Base-by-base conservation (phyloP, 1,139 yeast genomes). In the Lodderomyces oxycetoniae region DNA sequence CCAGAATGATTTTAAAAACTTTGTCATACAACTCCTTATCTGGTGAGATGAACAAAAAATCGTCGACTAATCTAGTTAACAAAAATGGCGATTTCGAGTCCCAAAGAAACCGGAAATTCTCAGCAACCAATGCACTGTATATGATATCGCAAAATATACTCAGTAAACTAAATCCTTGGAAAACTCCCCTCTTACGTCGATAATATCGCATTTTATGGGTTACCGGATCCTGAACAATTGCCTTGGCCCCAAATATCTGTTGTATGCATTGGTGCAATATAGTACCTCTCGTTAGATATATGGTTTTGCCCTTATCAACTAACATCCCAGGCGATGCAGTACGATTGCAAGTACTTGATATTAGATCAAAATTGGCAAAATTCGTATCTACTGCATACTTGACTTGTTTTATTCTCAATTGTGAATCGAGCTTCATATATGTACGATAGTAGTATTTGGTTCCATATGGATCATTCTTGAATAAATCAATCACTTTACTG, bases 141-240 rank as follows among this genome's bases (percentile, higher is more conserved):
- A 85, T 75, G 4, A 88, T 49, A 45, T 88, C 86, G 45, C 95
- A 88, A 25, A 91, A 64, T 2, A 79, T 61, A 1, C 86, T 72
- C 44, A 95, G 93, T 11, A 89, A 57, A 1, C 82, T 77, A 5
- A 87, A 77, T 0, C 98, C 98, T 57, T 91, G 98, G 35, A 84
- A 91, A 0, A 91, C 71, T 0, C 98, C 98, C 8, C 64, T 57
- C 26, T 59, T 70, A 39, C 95, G 64, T 17, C 56, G 53, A 41
- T 44, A 65, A 14, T 16, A 31, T 15, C 15, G 17, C 6, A 48
- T 14, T 32, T 41, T 23, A 38, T 33, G 17, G 31, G 35, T 28
- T 14, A 35, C 20, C 21, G 34, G 31, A 39, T 33, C 32, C 17
- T 35, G 41, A 32, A 36, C 43, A 39, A 34, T 43, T 14, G 44